Evolutionary conservation across 192 early-diverging fungal species (phyloP).

Genomic region (Umbelopsis sp.): DNA sequence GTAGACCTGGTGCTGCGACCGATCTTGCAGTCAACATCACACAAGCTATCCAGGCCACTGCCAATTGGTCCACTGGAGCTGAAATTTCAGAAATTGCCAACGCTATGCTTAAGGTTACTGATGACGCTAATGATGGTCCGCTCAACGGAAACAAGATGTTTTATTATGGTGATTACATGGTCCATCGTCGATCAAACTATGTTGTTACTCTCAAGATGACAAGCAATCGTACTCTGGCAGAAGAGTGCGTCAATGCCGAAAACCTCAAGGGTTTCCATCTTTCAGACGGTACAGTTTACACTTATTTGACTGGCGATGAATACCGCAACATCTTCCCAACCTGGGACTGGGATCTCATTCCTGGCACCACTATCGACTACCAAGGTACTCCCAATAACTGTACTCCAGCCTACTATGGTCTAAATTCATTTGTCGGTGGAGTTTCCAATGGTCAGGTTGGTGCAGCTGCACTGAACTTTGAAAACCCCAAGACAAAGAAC

Average conservation of each 20-base stretch:
- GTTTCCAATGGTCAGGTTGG: slow-evolving; percentile 28
- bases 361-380: slow-evolving; percentile 35
- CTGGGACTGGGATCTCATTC: slow-evolving; percentile 40
- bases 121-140: slow-evolving; percentile 1
- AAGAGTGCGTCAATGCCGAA: slow-evolving; percentile 33
- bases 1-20: slow-evolving; percentile 14
- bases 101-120: not conserved
- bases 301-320: slow-evolving; percentile 30
- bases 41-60: not conserved
- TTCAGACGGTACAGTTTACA: slow-evolving; percentile 33
- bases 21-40: not conserved
- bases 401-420: slow-evolving; percentile 20
- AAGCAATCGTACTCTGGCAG: slow-evolving; percentile 24
- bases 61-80: not conserved
- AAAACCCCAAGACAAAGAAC: slow-evolving; percentile 27
- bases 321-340: slow-evolving; percentile 31
- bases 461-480: slow-evolving; percentile 29
- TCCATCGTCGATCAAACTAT: slow-evolving; percentile 25
- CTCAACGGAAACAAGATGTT: slow-evolving; percentile 22
- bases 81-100: slow-evolving; percentile 1
- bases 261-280: slow-evolving; percentile 32
- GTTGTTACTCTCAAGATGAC: slow-evolving; percentile 34
- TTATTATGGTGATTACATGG: slow-evolving; percentile 25
- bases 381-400: slow-evolving; percentile 16
- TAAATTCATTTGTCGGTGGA: slow-evolving; percentile 30